These are phyloP conservation scores for Acidiella bohemica DNA, from an alignment of 495 filamentous ascomycete genomes.

Conservation along the genomic window DNA sequence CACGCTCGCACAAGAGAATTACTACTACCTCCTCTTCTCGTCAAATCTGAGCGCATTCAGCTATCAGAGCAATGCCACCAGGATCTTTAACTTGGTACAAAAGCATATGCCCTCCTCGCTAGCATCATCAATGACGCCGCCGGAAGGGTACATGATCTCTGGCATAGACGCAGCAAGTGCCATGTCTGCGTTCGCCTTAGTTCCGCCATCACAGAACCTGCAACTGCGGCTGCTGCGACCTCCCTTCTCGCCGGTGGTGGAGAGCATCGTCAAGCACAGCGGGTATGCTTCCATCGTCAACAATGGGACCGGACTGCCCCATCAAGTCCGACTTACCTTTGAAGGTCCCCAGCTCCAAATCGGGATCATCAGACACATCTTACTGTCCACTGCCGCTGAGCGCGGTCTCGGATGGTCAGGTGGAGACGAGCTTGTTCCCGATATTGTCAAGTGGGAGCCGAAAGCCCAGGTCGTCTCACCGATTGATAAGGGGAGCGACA, in stretches of 20 bases:
- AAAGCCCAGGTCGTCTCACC: slow-evolving; percentile 3
- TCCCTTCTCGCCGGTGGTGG: slow-evolving; percentile 20
- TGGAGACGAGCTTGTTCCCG: slow-evolving; percentile 7
- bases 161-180: slow-evolving; percentile 35
- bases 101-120: slow-evolving; percentile 24
- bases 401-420: slow-evolving; percentile 22
- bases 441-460: slow-evolving; percentile 10
- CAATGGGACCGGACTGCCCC: slow-evolving; percentile 8
- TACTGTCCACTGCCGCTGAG: slow-evolving; percentile 12
- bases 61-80: slow-evolving; percentile 38
- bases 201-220: slow-evolving; percentile 31
- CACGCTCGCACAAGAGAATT: slow-evolving; percentile 39
- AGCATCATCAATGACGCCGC: slow-evolving; percentile 22
- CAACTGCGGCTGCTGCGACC: slow-evolving; percentile 21
- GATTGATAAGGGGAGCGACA: neutral
- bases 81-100: slow-evolving; percentile 34
- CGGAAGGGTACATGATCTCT: slow-evolving; percentile 26
- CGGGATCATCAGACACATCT: slow-evolving; percentile 12
- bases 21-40: slow-evolving; percentile 52
- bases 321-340: slow-evolving; percentile 24
- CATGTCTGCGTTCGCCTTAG: slow-evolving; percentile 38
- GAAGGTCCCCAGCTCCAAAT: slow-evolving; percentile 19
- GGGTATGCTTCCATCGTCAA: slow-evolving; percentile 21
- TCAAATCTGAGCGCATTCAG: slow-evolving; percentile 37
- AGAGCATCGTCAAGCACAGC: slow-evolving; percentile 15